phyloP scores from a whole-genome alignment of 345 rosid species.

The Populus ilicifolia region DNA sequence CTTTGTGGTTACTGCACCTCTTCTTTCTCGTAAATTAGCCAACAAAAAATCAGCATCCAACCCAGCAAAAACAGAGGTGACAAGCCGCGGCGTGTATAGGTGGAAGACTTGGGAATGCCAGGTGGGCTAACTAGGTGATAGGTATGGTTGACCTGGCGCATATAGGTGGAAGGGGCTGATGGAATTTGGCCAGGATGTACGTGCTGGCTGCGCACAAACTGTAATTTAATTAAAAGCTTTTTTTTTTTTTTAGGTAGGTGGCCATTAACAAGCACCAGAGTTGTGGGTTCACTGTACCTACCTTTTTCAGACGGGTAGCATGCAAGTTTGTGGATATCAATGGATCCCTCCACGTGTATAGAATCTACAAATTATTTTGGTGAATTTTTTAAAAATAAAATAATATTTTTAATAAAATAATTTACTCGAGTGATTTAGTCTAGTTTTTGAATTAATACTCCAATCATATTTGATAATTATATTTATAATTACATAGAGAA shows the following conservation, averaged over 20 bases:
- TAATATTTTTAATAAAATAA: no score
- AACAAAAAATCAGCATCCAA: no score
- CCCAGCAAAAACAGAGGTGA: no score
- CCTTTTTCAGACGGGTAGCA: neutral
- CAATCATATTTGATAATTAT: no score
- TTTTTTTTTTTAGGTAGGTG: neutral
- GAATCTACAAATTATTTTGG: neutral
- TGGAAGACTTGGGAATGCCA: no score
- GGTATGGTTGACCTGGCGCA: constrained; percentile 3
- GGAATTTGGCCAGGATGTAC: neutral
- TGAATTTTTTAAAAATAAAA: no score
- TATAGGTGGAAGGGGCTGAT: neutral
- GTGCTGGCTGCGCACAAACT: neutral
- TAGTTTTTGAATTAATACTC: no score
- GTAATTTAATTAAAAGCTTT: neutral
- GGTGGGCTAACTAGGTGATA: neutral
- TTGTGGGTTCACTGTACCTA: neutral
- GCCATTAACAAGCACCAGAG: neutral
- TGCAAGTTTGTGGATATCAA: neutral
- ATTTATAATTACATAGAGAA: no score
- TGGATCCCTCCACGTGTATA: neutral
- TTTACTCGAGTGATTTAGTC: no score
- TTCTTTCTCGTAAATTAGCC: no score
- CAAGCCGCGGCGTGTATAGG: no score
- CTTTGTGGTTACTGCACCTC: no score